Conservation (phyloP, 441 rosid genomes). For the Bruguiera hainesii region DNA sequence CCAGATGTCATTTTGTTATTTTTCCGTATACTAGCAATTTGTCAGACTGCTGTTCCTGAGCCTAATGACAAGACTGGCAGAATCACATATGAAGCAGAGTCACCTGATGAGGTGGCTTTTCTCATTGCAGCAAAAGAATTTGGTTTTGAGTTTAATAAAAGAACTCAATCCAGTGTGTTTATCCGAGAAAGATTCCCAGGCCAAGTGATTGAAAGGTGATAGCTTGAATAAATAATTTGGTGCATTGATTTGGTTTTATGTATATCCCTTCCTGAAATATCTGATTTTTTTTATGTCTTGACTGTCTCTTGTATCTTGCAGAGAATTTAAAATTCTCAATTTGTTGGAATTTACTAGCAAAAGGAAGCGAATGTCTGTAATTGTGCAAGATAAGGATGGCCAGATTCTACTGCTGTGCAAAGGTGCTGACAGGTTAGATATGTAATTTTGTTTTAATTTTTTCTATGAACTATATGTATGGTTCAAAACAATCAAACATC, state of each 20-base stretch:
- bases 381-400: slow-evolving; percentile 71
- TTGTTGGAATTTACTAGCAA: slow-evolving; percentile 95
- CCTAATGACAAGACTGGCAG: slow-evolving; percentile 68
- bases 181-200: slow-evolving; percentile 57
- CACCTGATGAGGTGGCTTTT: slow-evolving; percentile 94
- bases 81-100: slow-evolving; percentile 85
- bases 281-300: slow-evolving; percentile 16
- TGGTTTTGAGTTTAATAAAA: slow-evolving; percentile 83
- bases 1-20: slow-evolving; percentile 49
- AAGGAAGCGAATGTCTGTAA: slow-evolving; percentile 93
- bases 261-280: slow-evolving; percentile 14
- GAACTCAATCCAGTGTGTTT: slow-evolving; percentile 83
- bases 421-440: slow-evolving; percentile 96
- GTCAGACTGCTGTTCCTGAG: slow-evolving; percentile 97
- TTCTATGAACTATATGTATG: neutral
- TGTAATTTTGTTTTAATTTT: slow-evolving; percentile 2
- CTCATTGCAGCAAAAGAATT: slow-evolving; percentile 95
- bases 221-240: slow-evolving; percentile 7
- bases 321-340: slow-evolving; percentile 92
- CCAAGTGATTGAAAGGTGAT: slow-evolving; percentile 66
- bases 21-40: slow-evolving; percentile 74
- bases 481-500: slow-evolving; percentile 3
- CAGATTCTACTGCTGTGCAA: slow-evolving; percentile 85
- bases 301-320: slow-evolving; percentile 32
- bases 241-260: slow-evolving; percentile 14